Evolutionary conservation across 371 early-diverging fungal genomes (phyloP).

Genomic region (Catenaria anguillulae): DNA sequence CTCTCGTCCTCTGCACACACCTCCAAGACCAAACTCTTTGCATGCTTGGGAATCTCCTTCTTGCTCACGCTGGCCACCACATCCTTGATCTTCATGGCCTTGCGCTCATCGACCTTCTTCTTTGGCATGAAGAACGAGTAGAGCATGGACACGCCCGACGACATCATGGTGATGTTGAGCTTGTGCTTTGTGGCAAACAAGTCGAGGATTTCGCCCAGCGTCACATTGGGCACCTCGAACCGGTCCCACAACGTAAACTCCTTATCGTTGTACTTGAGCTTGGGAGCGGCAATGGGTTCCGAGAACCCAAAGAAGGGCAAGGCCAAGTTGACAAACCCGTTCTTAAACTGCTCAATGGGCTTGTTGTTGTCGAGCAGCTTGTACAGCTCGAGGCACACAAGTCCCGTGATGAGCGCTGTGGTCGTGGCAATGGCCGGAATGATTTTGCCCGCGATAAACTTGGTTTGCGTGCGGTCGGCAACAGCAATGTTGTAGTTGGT

Average conservation of each 20-base stretch:
- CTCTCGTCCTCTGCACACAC: slow-evolving; percentile 72
- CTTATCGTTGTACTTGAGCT: slow-evolving; percentile 59
- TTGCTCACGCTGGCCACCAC: slow-evolving; percentile 67
- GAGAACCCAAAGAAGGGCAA: slow-evolving; percentile 98
- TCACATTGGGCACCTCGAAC: slow-evolving; percentile 73
- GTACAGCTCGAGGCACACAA: slow-evolving; percentile 96
- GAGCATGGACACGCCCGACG: slow-evolving; percentile 83
- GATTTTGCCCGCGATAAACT: slow-evolving; percentile 99
- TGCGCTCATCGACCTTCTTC: slow-evolving; percentile 72
- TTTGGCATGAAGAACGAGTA: slow-evolving; percentile 76
- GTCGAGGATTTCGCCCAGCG: slow-evolving; percentile 79
- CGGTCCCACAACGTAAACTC: slow-evolving; percentile 95
- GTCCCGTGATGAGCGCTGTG: slow-evolving; percentile 96
- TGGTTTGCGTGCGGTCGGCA: slow-evolving; percentile 90
- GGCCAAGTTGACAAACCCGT: slow-evolving; percentile 97
- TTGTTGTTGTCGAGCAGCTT: slow-evolving; percentile 40
- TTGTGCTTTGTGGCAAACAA: slow-evolving; percentile 67
- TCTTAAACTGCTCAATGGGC: slow-evolving; percentile 85
- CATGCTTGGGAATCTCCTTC: slow-evolving; percentile 74
- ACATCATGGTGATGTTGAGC: slow-evolving; percentile 89
- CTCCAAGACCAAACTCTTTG: slow-evolving; percentile 66
- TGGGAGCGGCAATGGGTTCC: slow-evolving; percentile 87
- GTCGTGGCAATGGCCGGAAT: slow-evolving; percentile 99
- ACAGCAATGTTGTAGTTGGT: slow-evolving; percentile 87
- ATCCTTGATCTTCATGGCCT: slow-evolving; percentile 52